Evolutionary conservation across 148 eudicot species (phyloP), one percentile per base, ranked within the genome.

Genomic region (Rhododendron ferrugineum): DNA sequence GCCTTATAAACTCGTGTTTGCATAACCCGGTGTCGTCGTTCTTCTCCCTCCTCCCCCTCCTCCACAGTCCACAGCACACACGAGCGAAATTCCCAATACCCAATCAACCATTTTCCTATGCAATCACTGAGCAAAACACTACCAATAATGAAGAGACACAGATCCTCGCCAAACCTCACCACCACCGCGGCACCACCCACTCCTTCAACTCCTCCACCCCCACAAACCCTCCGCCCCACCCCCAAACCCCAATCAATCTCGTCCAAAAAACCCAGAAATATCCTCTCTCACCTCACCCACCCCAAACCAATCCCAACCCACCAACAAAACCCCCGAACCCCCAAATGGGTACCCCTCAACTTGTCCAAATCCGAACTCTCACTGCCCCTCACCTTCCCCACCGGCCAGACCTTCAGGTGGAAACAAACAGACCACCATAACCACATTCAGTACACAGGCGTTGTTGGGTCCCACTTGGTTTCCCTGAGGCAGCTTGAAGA

Each of bases 371-470:
- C 95, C 0, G 98, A 97, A 82, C 93, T 96, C 70, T 94, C 82
- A 40, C 78, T 97, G 81, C 92, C 98, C 40, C 90, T 97, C 78
- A 94, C 99, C 3, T 92, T 97, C 87, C 99, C 99, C 54, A 97
- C 99, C 8, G 99, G 98, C 77, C 99, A 97, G 76, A 95, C 98
- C n/a, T 97, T 97, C 91, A 84, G 95, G 83, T 97, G 98, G 98
- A 97, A 88, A 88, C 89, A 94, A 84, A 97, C 98, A 4, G 93
- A 52, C 20, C 60, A 91, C 37, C 89, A 84, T 3, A 93, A 91
- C 34, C 89, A 83, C 3, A 50, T 66, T 36, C 95, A 92, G 81
- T 97, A 85, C 90, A 93, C 98, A 3, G 99, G 99, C 11, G 94
- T 93, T 9, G 86, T 96, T 5, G 92, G 92, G 74, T 89, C 96